These are phyloP conservation scores for Arbutus unedo DNA, from an alignment of 148 eudicot genomes.

Conservation along the genomic window DNA sequence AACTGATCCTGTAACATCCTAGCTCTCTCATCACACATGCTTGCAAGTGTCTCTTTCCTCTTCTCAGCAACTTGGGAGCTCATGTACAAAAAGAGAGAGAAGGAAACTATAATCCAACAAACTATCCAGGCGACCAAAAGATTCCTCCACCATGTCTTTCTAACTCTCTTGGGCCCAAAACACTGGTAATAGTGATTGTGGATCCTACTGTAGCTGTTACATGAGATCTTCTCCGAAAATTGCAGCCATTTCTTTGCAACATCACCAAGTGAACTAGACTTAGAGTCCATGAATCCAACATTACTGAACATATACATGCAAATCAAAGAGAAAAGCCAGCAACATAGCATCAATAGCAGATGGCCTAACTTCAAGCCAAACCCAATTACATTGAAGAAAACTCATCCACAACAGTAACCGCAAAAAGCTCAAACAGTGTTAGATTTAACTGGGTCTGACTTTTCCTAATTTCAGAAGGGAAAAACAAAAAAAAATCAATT, in stretches of 20 bases:
- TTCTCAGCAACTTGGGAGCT: conserved; percentile 59
- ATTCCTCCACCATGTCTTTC: conserved; percentile 62
- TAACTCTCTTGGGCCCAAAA: conserved; percentile 52
- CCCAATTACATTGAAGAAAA: conserved; percentile 61
- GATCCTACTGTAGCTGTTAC: conserved; percentile 41
- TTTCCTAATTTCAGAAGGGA: background rate
- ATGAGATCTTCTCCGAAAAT: conserved; percentile 48
- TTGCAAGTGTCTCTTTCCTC: conserved; percentile 81
- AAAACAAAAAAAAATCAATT: background rate
- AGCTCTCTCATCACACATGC: conserved; percentile 99
- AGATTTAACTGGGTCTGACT: conserved; percentile 14
- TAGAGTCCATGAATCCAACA: conserved; percentile 56
- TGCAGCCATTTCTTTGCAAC: conserved; percentile 40
- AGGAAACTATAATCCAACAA: conserved; percentile 42
- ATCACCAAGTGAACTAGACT: conserved; percentile 42
- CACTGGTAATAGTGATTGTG: conserved; percentile 45
- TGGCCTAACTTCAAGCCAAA: conserved; percentile 73
- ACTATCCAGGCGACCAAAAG: conserved; percentile 59
- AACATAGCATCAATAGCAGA: conserved; percentile 60
- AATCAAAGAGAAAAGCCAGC: conserved; percentile 62
- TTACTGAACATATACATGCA: conserved; percentile 63
- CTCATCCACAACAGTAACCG: conserved; percentile 51
- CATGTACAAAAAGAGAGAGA: conserved; percentile 52
- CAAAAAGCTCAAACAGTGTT: conserved; percentile 25
- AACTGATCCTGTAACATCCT: conserved; percentile 98